phyloP scores from a whole-genome alignment of 2,329 filamentous ascomycete species.

The Xylaria sp. region DNA sequence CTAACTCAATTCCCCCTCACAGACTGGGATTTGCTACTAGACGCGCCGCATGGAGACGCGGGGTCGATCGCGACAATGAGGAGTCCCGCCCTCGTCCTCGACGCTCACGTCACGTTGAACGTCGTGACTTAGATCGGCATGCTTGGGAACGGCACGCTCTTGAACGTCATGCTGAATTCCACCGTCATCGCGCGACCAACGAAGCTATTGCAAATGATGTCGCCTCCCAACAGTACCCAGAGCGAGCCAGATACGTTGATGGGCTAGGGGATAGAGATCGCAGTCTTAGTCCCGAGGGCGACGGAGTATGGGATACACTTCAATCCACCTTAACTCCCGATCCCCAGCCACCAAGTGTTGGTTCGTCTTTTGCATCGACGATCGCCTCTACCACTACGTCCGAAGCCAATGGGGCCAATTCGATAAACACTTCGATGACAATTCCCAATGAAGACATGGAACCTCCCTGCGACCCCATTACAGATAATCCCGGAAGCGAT shows the following conservation, averaged over 20 bases:
- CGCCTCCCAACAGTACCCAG: not conserved
- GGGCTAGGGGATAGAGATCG: conserved; percentile 87
- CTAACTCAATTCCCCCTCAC: not conserved
- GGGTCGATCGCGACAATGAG: conserved; percentile 5
- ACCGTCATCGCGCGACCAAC: not conserved
- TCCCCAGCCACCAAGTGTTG: conserved; percentile 79
- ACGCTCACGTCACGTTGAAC: conserved; percentile 6
- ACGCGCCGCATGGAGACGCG: conserved; percentile 3
- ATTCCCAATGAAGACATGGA: conserved; percentile 57
- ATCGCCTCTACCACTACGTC: conserved; percentile 57
- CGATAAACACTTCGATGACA: conserved; percentile 61
- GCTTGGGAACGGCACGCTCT: not conserved
- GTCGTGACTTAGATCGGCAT: not conserved
- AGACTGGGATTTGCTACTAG: not conserved
- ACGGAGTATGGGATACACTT: conserved; percentile 81
- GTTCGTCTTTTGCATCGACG: conserved; percentile 83
- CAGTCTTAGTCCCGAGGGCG: conserved; percentile 78
- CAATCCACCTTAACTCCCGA: conserved; percentile 84
- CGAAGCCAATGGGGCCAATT: conserved; percentile 55
- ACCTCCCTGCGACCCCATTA: conserved; percentile 63
- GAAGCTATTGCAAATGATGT: not conserved
- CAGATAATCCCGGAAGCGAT: conserved; percentile 67
- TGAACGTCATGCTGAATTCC: not conserved
- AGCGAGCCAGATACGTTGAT: conserved; percentile 59
- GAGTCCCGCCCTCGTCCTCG: conserved; percentile 12